Base-by-base conservation (phyloP, 441 rosid species). In the Jatropha podagrica region DNA sequence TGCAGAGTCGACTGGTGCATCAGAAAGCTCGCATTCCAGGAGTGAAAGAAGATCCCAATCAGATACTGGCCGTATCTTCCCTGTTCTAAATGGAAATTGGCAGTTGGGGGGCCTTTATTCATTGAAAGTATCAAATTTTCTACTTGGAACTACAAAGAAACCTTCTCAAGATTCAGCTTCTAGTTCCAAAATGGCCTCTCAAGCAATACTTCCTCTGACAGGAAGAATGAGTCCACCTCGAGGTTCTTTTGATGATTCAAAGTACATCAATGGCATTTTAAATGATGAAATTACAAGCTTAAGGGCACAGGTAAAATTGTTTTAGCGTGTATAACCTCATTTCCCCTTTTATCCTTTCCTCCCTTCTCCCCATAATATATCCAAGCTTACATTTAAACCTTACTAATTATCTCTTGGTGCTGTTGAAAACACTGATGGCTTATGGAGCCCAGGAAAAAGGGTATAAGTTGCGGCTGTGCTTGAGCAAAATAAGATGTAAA, bases 271-370 rank as follows among this genome's bases (percentile, higher is more conserved):
- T 67, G 90, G 81, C 42, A 65, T 74, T 79, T 51, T 74, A 77
- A 81, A 62, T 80, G 89, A 88, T 77, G 94, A 89, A 71, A 82
- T 93, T 79, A 69, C 70, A 17, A 84, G 74, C 64, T 75, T 93
- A 79, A 92, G 86, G 83, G 85, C 86, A 72, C 92, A 88, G 89
- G 97, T 93, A 84, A 78, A 37, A 37, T 65, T 78, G 26, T 38
- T 73, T 68, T 64, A 5, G n/a, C 59, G 13, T 40, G 20, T 56
- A 2, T 55, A 13, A 42, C 52, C 5, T 65, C 11, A 1, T 27
- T 60, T 26, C 13, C 26, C 7, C 26, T 27, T 60, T 14, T 20
- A 32, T 23, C 74, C 17, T 17, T 48, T 67, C 68, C 38, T 72
- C 14, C 10, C 8, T 26, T 60, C 12, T 42, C 44, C 44, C 27